Conservation (phyloP, 2,329 filamentous ascomycete genomes). For the Cladosporium sp. region DNA sequence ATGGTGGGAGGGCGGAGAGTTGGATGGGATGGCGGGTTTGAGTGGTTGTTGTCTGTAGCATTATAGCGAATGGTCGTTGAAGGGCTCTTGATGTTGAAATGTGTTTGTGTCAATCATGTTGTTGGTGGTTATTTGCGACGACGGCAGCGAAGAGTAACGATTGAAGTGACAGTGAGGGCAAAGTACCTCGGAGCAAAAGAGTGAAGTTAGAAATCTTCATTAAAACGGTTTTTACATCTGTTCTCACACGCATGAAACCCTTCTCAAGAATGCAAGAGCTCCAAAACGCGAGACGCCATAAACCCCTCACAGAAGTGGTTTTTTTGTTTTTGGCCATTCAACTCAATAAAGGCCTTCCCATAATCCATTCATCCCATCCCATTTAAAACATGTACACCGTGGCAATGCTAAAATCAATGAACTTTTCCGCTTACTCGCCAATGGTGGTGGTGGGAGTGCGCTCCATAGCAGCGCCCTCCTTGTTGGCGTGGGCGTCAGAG, state of each 20-base stretch:
- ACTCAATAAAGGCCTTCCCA: neutral
- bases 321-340: neutral
- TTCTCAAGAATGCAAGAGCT: too few relatives aligned
- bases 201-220: conserved; percentile 2
- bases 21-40: too few relatives aligned
- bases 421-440: neutral
- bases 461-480: neutral
- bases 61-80: too few relatives aligned
- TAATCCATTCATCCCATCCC: neutral
- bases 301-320: neutral
- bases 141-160: too few relatives aligned
- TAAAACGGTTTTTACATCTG: neutral
- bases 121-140: too few relatives aligned
- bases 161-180: too few relatives aligned
- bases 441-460: conserved; percentile 3
- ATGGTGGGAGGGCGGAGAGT: too few relatives aligned
- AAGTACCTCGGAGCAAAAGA: neutral
- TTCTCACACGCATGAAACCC: neutral
- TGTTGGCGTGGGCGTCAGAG: neutral
- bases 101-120: too few relatives aligned
- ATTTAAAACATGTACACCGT: conserved; percentile 7
- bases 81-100: too few relatives aligned
- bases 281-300: too few relatives aligned
- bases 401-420: conserved; percentile 4
- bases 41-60: too few relatives aligned